Evolutionary conservation across 2,329 filamentous ascomycete species (phyloP), one percentile per base, ranked within the genome.

Genomic region (Aspergillus felis): DNA sequence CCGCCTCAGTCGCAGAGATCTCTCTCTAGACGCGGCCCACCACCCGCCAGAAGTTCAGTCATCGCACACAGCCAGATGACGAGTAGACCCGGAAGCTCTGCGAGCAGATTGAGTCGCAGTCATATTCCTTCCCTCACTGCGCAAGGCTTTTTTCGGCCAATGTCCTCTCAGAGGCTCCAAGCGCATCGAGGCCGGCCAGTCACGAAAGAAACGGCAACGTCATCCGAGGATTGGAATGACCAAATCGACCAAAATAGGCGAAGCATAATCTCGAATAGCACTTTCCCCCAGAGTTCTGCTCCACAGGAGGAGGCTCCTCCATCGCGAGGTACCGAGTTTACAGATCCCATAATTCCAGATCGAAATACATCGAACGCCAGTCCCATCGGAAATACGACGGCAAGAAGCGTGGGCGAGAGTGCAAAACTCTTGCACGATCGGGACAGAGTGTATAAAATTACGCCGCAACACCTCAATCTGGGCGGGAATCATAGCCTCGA

Each of bases 111-210:
- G 49, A 92, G 88, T 71, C 85, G 88, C 68, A 94, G 90, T 46
- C 94, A 99, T 79, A 92, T 96, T 22, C 92, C 94, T 1, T 92
- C 89, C 1, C 79, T 99, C 54, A 88, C 91, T 2, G 92, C 91
- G 17, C 89, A 93, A 69, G 93, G 91, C 54, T 97, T 99, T 78
- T 96, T 96, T 71, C 89, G 88, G 24, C 94, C 94, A 42, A 96
- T 99, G 91, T 97, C 92, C 77, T 96, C 93, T 25, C 92, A 96
- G 73, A 89, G 91, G 72, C 80, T 97, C 52, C 93, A 97, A 76
- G 92, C 92, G 55, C 94, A 97, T 75, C 83, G 93, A 72, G 87
- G 80, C 64, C 79, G 79, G 50, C 81, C 79, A 41, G 58, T 69
- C 61, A 75, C 71, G 48, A 74, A 71, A 56, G 68, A 62, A 32